Percentiles rank a stretch among this genome's conserved stretches.
These are phyloP conservation scores for Cucumis cinereus DNA, from an alignment of 306 rosid species.

Conservation along the genomic window DNA sequence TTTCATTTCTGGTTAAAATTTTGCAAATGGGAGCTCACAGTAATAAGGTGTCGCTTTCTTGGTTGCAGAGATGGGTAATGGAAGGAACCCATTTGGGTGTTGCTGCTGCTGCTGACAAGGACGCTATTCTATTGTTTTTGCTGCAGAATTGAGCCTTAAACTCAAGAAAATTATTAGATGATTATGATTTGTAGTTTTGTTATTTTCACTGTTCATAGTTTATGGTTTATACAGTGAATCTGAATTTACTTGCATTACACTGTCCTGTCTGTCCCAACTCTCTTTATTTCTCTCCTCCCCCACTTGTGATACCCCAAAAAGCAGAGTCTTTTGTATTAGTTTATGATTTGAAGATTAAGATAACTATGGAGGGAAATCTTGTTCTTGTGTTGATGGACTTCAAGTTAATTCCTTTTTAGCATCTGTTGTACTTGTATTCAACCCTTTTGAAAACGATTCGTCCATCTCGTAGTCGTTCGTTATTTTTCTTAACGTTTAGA, in stretches of 20 bases:
- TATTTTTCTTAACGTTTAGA: too few relatives aligned
- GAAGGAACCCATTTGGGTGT: slow-evolving; percentile 3
- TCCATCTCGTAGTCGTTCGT: too few relatives aligned
- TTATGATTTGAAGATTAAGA: not conserved
- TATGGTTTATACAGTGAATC: not conserved
- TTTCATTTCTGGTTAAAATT: not conserved
- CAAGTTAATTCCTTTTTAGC: not conserved
- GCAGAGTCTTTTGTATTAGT: not conserved
- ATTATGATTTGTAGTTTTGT: not conserved
- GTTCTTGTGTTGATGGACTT: not conserved
- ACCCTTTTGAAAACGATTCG: too few relatives aligned
- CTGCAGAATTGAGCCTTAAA: not conserved
- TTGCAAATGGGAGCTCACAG: not conserved
- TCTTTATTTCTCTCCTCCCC: not conserved
- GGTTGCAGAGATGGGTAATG: slow-evolving; percentile 1
- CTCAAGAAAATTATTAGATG: not conserved
- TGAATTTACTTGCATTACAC: not conserved
- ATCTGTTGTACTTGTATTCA: not conserved
- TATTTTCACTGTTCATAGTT: not conserved
- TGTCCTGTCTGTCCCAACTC: not conserved
- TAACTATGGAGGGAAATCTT: not conserved
- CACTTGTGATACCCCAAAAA: not conserved
- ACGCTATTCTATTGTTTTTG: not conserved
- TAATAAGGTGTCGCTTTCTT: slow-evolving; percentile 9
- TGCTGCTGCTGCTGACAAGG: not conserved